Conservation (phyloP, 257 asterid species). For the Asclepias syriaca region DNA sequence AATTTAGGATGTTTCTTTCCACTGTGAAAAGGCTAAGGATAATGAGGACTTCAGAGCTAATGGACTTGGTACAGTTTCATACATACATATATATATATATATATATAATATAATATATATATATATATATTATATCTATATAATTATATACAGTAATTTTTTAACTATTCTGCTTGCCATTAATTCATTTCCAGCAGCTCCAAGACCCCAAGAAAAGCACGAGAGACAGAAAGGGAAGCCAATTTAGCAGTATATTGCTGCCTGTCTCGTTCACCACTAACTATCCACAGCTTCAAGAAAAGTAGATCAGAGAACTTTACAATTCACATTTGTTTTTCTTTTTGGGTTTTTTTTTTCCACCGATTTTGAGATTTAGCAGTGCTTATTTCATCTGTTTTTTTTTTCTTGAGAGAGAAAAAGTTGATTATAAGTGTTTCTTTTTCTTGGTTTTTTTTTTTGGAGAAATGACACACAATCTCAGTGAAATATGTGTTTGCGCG, state of each 20-base stretch:
- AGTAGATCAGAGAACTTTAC: slow-evolving; percentile 4
- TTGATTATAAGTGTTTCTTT: slow-evolving; percentile 18
- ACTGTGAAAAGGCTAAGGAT: slow-evolving; percentile 78
- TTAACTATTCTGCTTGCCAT: neutral
- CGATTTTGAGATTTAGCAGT: slow-evolving; percentile 8
- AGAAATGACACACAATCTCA: slow-evolving; percentile 9
- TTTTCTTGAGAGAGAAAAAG: slow-evolving; percentile 6
- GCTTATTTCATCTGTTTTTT: slow-evolving; percentile 15
- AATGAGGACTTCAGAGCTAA: slow-evolving; percentile 80
- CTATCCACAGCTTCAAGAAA: neutral
- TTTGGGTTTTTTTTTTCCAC: slow-evolving; percentile 1
- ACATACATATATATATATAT: no score
- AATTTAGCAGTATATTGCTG: neutral
- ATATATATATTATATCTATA: no score
- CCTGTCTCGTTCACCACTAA: slow-evolving; percentile 8
- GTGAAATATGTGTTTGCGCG: slow-evolving; percentile 41
- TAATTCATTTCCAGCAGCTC: slow-evolving; percentile 3
- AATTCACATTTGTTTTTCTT: neutral
- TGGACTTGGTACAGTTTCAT: slow-evolving; percentile 59
- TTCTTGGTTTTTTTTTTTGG: neutral
- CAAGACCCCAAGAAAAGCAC: slow-evolving; percentile 15
- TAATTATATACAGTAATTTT: no score
- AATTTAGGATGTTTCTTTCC: slow-evolving; percentile 67
- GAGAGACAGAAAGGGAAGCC: slow-evolving; percentile 19
- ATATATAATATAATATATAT: no score